Evolutionary conservation across 1,284 basidiomycete species (phyloP).

Genomic region (Heliocybe sulcata): DNA sequence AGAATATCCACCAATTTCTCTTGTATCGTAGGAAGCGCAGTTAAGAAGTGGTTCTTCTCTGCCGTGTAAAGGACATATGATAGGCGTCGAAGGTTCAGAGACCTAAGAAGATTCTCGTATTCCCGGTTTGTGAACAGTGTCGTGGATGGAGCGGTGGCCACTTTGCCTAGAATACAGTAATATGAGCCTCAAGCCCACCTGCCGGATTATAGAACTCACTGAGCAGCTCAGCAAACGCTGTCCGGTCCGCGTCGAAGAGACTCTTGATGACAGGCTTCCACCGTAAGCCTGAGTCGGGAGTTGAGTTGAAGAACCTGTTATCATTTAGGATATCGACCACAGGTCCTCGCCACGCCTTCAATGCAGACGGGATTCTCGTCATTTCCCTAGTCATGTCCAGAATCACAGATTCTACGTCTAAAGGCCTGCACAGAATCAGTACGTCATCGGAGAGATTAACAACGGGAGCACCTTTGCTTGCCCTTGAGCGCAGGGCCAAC

Average conservation of each 20-base stretch:
- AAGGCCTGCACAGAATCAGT: slow-evolving; percentile 35
- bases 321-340: slow-evolving; percentile 84
- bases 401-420: slow-evolving; percentile 63
- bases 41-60: slow-evolving; percentile 86
- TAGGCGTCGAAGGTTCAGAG: slow-evolving; percentile 82
- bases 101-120: slow-evolving; percentile 87
- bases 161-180: slow-evolving; percentile 46
- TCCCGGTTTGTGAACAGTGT: slow-evolving; percentile 98
- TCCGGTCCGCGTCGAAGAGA: slow-evolving; percentile 83
- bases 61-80: slow-evolving; percentile 82
- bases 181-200: slow-evolving; percentile 1
- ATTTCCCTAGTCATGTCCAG: slow-evolving; percentile 74
- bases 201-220: slow-evolving; percentile 33
- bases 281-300: slow-evolving; percentile 41
- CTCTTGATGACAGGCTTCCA: slow-evolving; percentile 82
- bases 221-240: slow-evolving; percentile 79
- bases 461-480: slow-evolving; percentile 45
- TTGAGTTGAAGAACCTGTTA: slow-evolving; percentile 79
- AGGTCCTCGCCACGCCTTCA: slow-evolving; percentile 82
- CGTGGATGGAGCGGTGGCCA: slow-evolving; percentile 81
- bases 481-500: slow-evolving; percentile 76
- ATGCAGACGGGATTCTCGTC: slow-evolving; percentile 68
- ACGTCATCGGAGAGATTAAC: slow-evolving; percentile 1
- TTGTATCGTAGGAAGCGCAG: slow-evolving; percentile 88
- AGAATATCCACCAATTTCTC: slow-evolving; percentile 95